phyloP scores from a whole-genome alignment of 257 asterid genomes.

The Ilex aquifolium region DNA sequence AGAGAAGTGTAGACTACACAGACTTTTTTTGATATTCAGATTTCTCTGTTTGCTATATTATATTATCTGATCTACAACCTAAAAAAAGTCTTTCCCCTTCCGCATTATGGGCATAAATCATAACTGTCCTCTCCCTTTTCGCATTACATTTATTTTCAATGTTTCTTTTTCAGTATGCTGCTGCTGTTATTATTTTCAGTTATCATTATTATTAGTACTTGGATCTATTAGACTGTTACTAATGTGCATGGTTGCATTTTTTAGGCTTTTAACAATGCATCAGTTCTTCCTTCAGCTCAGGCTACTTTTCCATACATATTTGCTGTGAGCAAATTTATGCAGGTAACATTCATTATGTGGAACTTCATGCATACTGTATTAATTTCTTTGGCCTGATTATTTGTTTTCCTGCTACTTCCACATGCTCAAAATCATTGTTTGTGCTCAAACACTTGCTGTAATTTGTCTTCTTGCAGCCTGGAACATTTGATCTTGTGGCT shows the following conservation, averaged over 20 bases:
- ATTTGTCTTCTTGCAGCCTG: conserved; percentile 53
- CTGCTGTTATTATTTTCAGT: background rate
- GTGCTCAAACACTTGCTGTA: background rate
- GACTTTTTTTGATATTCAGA: too few relatives aligned
- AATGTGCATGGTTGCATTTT: conserved; percentile 11
- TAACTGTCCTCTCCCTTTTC: too few relatives aligned
- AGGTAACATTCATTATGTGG: conserved; percentile 36
- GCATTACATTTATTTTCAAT: too few relatives aligned
- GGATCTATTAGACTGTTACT: background rate
- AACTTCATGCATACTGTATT: background rate
- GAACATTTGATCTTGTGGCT: conserved; percentile 86
- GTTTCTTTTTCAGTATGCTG: background rate
- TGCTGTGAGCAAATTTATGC: conserved; percentile 92
- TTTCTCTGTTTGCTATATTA: too few relatives aligned
- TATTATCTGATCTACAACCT: too few relatives aligned
- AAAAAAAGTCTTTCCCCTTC: too few relatives aligned
- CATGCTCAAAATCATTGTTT: background rate
- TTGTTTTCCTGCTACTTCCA: background rate
- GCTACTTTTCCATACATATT: conserved; percentile 86
- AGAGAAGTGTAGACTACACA: background rate
- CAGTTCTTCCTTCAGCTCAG: conserved; percentile 87
- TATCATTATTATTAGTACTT: too few relatives aligned
- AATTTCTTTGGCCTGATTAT: background rate
- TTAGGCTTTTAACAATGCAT: conserved; percentile 77
- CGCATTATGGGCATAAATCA: too few relatives aligned